Evolutionary conservation across 306 rosid genomes (phyloP).

Genomic region (Luffa acutangula): DNA sequence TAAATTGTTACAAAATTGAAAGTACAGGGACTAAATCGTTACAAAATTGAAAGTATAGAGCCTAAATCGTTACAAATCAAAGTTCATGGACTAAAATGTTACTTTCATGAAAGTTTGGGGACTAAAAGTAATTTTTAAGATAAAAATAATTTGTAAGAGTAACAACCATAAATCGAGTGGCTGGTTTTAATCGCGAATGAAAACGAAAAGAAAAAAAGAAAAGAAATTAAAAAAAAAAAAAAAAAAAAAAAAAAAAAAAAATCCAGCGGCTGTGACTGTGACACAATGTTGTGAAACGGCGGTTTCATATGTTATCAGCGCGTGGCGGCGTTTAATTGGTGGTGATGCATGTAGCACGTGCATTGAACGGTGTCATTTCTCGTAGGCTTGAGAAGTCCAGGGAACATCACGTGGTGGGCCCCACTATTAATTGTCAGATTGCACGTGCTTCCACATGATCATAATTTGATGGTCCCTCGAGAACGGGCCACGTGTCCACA

Average conservation of each 20-base stretch:
- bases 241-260: background rate
- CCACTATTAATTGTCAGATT: constrained; percentile 9
- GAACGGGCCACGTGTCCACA: constrained; percentile 23
- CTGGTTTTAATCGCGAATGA: background rate
- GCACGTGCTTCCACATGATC: constrained; percentile 61
- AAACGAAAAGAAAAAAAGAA: background rate
- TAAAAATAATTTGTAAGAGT: background rate
- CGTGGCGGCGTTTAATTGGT: background rate
- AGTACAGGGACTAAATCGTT: no score
- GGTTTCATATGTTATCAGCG: background rate
- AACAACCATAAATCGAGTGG: background rate
- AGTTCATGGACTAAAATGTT: no score
- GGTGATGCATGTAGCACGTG: constrained; percentile 24
- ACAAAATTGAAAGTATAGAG: no score
- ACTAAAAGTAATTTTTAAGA: no score
- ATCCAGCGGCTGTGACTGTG: background rate
- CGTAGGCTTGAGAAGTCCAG: background rate
- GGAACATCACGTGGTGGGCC: constrained; percentile 46
- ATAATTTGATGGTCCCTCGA: constrained; percentile 7
- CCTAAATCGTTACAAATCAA: no score
- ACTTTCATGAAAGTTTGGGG: no score
- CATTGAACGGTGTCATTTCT: background rate
- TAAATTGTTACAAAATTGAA: no score
- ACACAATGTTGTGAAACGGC: background rate
- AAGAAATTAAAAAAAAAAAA: background rate